Evolutionary conservation across 2,329 filamentous ascomycete species (phyloP), one percentile per base, ranked within the genome.

Genomic region (Moelleriella libera): DNA sequence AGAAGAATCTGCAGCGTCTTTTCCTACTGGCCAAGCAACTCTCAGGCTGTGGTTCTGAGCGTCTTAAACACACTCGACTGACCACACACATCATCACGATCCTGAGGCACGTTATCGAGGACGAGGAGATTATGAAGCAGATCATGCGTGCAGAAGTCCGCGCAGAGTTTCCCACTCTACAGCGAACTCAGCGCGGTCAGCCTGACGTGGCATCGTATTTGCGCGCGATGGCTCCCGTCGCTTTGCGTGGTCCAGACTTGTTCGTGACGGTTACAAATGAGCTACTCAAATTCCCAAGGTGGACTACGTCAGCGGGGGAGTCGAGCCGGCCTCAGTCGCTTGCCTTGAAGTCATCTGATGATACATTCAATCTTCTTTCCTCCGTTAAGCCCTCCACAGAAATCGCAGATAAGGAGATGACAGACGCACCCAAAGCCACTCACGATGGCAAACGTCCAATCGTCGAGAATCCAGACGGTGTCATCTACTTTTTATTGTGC

Each of bases 1-100:
- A 88, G 68, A 85, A 82, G 60, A 94, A 94, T 56, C 72, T 98
- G 45, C 86, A 92, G 59, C 78, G 88, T 30, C 71, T 98, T 28
- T 97, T 98, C 64, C 78, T 96, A 46, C 95, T 97, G 86, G 81
- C 90, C 49, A 94, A 94, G 63, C 90, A 97, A 62, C 77, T 97
- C 50, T 82, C 87, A 21, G 85, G 85, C 30, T 76, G 81, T 31
- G 84, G 85, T 6, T 85, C 88, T 31, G 78, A 85, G 47, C 82
- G 83, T 47, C 75, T 98, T 8, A 72, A 68, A 51, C 71, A 74
- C 41, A 71, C 68, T 2, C 69, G 68, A 47, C 66, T 78, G 40
- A 68, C 71, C 3, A 63, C 70, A 28, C 76, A 83, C 49, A 83
- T 95, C 57, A 83, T 97, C 75, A 76, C 90, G 10, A 83, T 96